Percentiles rank a stretch among this genome's conserved stretches.
Conservation (phyloP, 2,329 filamentous ascomycete species). For the Curvularia verruculosa region DNA sequence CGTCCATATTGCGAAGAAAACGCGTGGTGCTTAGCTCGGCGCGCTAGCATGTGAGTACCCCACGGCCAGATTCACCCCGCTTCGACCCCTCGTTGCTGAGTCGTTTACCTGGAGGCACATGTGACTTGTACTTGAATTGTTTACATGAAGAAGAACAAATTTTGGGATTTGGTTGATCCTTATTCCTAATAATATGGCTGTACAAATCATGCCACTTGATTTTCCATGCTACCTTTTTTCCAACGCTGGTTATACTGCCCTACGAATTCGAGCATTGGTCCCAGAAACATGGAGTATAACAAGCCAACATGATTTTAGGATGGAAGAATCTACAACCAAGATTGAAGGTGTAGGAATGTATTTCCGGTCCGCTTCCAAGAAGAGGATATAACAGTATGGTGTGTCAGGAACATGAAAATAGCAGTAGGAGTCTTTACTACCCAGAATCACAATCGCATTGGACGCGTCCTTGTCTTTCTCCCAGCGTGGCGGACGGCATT, state of each 20-base stretch:
- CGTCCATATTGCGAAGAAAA: slow-evolving; percentile 11
- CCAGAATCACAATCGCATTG: neutral
- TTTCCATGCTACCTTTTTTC: neutral
- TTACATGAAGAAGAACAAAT: neutral
- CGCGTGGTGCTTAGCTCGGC: slow-evolving; percentile 8
- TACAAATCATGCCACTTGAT: neutral
- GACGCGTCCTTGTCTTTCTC: slow-evolving; percentile 3
- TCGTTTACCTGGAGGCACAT: neutral
- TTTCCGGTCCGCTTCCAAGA: no score
- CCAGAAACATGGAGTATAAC: neutral
- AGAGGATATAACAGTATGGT: neutral
- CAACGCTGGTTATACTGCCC: neutral
- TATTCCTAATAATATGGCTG: neutral
- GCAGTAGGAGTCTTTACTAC: neutral
- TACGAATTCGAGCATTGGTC: no score
- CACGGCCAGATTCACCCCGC: neutral
- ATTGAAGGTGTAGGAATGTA: neutral
- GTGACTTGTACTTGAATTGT: neutral
- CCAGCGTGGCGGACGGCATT: slow-evolving; percentile 1
- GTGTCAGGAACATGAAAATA: neutral
- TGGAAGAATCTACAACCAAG: neutral
- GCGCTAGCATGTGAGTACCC: slow-evolving; percentile 11
- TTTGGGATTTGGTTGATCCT: neutral
- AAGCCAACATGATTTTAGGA: neutral
- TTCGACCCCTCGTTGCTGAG: neutral